Conservation (phyloP, 164 flowering plant species). For the Aristolochia californica region DNA sequence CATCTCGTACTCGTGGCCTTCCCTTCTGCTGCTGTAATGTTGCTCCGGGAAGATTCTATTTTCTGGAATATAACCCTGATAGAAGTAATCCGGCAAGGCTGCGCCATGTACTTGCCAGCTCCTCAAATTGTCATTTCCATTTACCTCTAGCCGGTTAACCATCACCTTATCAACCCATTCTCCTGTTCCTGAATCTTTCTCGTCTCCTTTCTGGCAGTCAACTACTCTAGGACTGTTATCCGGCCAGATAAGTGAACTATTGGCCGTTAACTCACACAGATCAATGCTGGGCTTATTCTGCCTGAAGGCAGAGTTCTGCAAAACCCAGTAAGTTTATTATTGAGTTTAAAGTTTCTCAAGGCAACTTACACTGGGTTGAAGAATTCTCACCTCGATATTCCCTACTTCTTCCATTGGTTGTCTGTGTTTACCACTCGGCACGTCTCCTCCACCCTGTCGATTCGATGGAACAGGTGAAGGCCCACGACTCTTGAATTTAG, state of each 20-base stretch:
- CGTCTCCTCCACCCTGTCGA: slow-evolving; percentile 25
- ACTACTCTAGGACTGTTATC: slow-evolving; percentile 14
- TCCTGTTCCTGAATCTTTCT: slow-evolving; percentile 44
- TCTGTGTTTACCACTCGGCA: slow-evolving; percentile 18
- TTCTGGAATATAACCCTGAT: slow-evolving; percentile 53
- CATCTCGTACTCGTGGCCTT: slow-evolving; percentile 26
- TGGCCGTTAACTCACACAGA: slow-evolving; percentile 40
- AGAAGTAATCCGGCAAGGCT: slow-evolving; percentile 29
- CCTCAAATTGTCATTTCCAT: slow-evolving; percentile 23
- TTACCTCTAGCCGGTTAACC: slow-evolving; percentile 72
- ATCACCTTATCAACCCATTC: slow-evolving; percentile 96
- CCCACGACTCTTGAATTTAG: slow-evolving; percentile 20
- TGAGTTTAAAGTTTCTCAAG: neutral
- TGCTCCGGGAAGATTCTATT: slow-evolving; percentile 10
- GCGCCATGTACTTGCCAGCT: slow-evolving; percentile 48
- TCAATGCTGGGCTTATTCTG: slow-evolving; percentile 55
- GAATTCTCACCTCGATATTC: slow-evolving; percentile 33
- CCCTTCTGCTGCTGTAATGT: slow-evolving; percentile 19
- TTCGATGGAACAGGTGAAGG: slow-evolving; percentile 30
- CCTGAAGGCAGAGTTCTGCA: slow-evolving; percentile 36
- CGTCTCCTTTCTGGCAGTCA: slow-evolving; percentile 38
- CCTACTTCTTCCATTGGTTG: slow-evolving; percentile 41
- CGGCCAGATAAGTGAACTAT: slow-evolving; percentile 67
- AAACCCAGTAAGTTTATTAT: neutral
- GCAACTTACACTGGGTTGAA: neutral